A percentile compares a stretch with the other conserved stretches of the same genome.
phyloP scores from a whole-genome alignment of 192 early-diverging fungal species.

The Bifiguratus adelaidae region DNA sequence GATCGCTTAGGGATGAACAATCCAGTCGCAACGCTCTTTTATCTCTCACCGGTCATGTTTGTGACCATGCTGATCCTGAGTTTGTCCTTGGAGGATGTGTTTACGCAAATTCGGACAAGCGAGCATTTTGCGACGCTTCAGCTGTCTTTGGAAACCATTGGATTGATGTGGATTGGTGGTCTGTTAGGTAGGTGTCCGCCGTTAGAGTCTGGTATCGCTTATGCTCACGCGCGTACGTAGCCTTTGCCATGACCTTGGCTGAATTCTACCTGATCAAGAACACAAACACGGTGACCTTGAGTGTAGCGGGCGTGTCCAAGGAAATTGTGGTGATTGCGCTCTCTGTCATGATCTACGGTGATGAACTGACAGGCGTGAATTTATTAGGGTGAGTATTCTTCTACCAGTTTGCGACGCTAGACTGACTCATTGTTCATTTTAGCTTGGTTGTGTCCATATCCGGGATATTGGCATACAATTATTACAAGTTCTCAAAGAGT shows the following conservation, averaged over 20 bases:
- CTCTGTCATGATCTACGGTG: constrained; percentile 60
- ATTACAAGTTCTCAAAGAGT: constrained; percentile 15
- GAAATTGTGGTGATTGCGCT: constrained; percentile 69
- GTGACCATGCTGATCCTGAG: constrained; percentile 45
- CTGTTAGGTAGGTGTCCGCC: constrained; percentile 24
- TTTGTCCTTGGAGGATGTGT: constrained; percentile 43
- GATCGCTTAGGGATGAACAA: constrained; percentile 61
- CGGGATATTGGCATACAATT: constrained; percentile 45
- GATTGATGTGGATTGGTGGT: constrained; percentile 50
- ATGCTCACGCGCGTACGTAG: constrained; percentile 10
- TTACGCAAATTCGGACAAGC: constrained; percentile 28
- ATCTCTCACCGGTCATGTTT: constrained; percentile 72
- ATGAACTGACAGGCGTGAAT: constrained; percentile 54
- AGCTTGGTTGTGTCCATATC: constrained; percentile 41
- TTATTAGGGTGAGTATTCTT: constrained; percentile 42
- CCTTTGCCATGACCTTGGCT: constrained; percentile 68
- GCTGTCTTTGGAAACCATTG: constrained; percentile 27
- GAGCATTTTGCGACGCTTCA: constrained; percentile 40
- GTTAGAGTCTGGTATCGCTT: not conserved
- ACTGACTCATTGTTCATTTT: constrained; percentile 1
- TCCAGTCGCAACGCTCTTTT: constrained; percentile 66
- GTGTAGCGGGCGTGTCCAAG: constrained; percentile 71
- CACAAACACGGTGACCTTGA: constrained; percentile 71
- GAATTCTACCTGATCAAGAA: constrained; percentile 71
- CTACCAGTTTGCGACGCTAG: too few relatives aligned